Conservation (phyloP, 2,329 filamentous ascomycete genomes). For the Colletotrichum costaricense region DNA sequence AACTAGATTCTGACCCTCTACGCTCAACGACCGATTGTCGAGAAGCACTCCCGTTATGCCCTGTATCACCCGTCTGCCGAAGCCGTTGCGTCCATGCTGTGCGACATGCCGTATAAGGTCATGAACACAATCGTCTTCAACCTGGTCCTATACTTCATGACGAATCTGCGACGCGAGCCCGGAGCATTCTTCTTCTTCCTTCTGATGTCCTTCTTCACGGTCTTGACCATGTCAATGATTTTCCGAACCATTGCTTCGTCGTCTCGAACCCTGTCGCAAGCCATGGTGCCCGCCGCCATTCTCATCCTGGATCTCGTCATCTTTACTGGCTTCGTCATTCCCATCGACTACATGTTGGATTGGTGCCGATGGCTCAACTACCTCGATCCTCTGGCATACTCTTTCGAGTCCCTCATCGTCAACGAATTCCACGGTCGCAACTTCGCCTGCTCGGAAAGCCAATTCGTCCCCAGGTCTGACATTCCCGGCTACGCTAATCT, state of each 20-base stretch:
- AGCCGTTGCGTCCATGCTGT: slow-evolving; percentile 87
- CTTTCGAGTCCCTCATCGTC: slow-evolving; percentile 83
- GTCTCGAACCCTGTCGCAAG: slow-evolving; percentile 76
- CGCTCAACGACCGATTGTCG: slow-evolving; percentile 89
- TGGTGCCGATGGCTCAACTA: slow-evolving; percentile 91
- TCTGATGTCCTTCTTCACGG: slow-evolving; percentile 78
- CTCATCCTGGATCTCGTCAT: slow-evolving; percentile 75
- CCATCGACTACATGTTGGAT: slow-evolving; percentile 75
- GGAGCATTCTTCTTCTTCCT: slow-evolving; percentile 89
- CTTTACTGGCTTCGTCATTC: slow-evolving; percentile 77
- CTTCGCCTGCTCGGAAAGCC: slow-evolving; percentile 59
- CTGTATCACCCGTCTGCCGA: slow-evolving; percentile 92
- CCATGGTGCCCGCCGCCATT: slow-evolving; percentile 69
- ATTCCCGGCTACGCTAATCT: slow-evolving; percentile 48
- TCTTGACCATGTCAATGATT: slow-evolving; percentile 85
- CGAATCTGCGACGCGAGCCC: slow-evolving; percentile 78
- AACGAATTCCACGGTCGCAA: slow-evolving; percentile 81
- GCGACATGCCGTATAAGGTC: slow-evolving; percentile 87
- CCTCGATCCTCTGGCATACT: slow-evolving; percentile 82
- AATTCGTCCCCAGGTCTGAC: slow-evolving; percentile 54
- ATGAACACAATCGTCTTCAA: slow-evolving; percentile 83
- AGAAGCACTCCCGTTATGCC: slow-evolving; percentile 88
- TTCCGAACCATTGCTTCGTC: slow-evolving; percentile 85
- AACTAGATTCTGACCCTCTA: slow-evolving; percentile 82
- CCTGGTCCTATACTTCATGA: slow-evolving; percentile 86